Conservation (phyloP, 1,284 basidiomycete genomes). For the Takashimella koratensis region DNA sequence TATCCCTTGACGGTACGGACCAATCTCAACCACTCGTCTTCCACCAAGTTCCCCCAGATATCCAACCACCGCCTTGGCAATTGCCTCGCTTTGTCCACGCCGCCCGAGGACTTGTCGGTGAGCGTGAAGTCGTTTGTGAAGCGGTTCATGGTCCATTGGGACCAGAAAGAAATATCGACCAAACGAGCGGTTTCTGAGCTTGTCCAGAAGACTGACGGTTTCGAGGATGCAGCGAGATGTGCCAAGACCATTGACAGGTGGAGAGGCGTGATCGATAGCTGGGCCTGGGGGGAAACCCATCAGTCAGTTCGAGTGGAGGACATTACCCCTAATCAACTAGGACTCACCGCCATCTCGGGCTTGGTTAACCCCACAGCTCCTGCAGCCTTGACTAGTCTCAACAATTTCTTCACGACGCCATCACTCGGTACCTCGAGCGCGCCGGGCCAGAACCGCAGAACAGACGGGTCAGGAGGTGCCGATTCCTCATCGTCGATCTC, state of each 20-base stretch:
- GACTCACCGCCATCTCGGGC: constrained; percentile 9
- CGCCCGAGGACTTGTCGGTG: not conserved
- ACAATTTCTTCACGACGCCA: constrained; percentile 5
- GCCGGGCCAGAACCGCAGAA: no score
- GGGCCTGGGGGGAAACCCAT: no score
- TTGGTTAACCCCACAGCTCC: constrained; percentile 26
- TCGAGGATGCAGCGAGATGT: constrained; percentile 18
- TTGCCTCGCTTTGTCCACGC: not conserved
- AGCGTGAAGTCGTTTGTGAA: not conserved
- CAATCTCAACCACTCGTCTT: constrained; percentile 65
- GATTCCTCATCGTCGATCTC: no score
- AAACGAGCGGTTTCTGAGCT: constrained; percentile 60
- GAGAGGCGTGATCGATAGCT: no score
- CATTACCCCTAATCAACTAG: no score
- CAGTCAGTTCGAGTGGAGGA: no score
- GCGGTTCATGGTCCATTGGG: constrained; percentile 58
- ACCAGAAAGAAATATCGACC: constrained; percentile 54
- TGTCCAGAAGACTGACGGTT: constrained; percentile 62
- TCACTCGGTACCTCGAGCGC: no score
- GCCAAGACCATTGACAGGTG: no score
- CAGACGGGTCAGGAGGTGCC: no score
- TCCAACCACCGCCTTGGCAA: constrained; percentile 59
- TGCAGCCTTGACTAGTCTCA: constrained; percentile 15
- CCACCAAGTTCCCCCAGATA: constrained; percentile 60
- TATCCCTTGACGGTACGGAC: constrained; percentile 63